Evolutionary conservation across 345 rosid species (phyloP), one percentile per base, ranked within the genome.

Genomic region (Geranium brycei): DNA sequence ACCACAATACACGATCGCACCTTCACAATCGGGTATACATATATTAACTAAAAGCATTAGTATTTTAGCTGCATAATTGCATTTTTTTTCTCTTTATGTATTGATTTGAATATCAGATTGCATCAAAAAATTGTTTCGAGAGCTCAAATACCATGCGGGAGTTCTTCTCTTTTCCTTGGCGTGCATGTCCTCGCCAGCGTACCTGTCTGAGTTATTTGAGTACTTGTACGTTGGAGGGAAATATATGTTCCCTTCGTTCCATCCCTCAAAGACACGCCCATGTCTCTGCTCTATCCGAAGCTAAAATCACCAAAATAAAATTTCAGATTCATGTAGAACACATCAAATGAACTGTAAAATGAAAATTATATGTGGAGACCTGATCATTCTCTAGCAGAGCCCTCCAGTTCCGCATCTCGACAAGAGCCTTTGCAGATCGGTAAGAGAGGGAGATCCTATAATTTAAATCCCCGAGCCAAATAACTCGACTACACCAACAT

Each of bases 201-300:
- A 91, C 77, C 89, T 77, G 70, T 95, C 99, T 17, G 99, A 95
- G 63, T 91, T 95, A 73, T 88, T 85, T 7, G 95, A 95, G 70
- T 87, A 91, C 78, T 95, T 95, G 89, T 95, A 95, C 31, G 99
- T 93, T 0, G 99, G 99, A 64, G 97, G 96, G 72, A 93, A 93
- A 76, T 85, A 91, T 72, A 93, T 90, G 57, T 51, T 85, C 57
- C 99, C 99, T 76, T 93, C 99, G 61, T 71, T 81, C 99, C 99
- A 93, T 69, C 96, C 96, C 73, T 82, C 82, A 71, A 93, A 93
- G 19, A 88, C 89, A 11, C 78, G 72, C 7, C 99, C 99, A 19
- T 47, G 72, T 51, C 84, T 70, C 75, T 91, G 97, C 76, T 88
- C 97, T 72, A 87, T 78, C 66, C 87, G 69, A 53, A 91, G 91